A percentile compares a stretch with the other conserved stretches of the same genome.
phyloP scores from a whole-genome alignment of 2,329 filamentous ascomycete species.

The Paecilomyces dactylethromorphus region DNA sequence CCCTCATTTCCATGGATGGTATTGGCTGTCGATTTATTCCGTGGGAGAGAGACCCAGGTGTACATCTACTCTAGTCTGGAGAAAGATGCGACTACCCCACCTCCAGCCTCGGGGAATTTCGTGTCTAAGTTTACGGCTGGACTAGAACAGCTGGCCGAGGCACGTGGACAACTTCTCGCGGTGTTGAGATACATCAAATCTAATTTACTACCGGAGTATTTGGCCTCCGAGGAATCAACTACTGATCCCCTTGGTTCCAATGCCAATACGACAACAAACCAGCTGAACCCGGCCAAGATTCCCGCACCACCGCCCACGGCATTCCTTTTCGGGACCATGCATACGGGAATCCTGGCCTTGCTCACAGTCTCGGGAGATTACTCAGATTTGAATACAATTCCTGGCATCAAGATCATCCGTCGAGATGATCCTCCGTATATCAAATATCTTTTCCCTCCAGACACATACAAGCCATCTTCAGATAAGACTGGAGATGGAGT shows the following conservation, averaged over 20 bases:
- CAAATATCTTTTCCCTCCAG: conserved; percentile 30
- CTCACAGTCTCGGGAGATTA: conserved; percentile 16
- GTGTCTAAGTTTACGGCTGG: conserved; percentile 10
- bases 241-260: background rate
- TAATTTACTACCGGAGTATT: conserved; percentile 19
- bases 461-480: conserved; percentile 6
- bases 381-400: conserved; percentile 5
- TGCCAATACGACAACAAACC: background rate
- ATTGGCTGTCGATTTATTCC: conserved; percentile 33
- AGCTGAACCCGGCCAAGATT: conserved; percentile 8
- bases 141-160: conserved; percentile 7
- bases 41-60: conserved; percentile 35
- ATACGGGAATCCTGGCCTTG: conserved; percentile 24
- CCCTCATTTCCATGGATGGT: conserved; percentile 29
- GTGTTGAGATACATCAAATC: conserved; percentile 20
- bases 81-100: conserved; percentile 7
- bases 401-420: conserved; percentile 20
- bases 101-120: background rate
- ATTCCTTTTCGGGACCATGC: conserved; percentile 31
- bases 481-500: background rate
- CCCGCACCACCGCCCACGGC: conserved; percentile 18
- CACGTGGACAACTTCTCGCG: conserved; percentile 20
- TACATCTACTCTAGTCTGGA: conserved; percentile 37
- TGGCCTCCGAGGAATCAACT: conserved; percentile 10
- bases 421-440: conserved; percentile 24